Evolutionary conservation across 106 monocot genomes (phyloP), one percentile per base, ranked within the genome.

Genomic region (Allium cepa): DNA sequence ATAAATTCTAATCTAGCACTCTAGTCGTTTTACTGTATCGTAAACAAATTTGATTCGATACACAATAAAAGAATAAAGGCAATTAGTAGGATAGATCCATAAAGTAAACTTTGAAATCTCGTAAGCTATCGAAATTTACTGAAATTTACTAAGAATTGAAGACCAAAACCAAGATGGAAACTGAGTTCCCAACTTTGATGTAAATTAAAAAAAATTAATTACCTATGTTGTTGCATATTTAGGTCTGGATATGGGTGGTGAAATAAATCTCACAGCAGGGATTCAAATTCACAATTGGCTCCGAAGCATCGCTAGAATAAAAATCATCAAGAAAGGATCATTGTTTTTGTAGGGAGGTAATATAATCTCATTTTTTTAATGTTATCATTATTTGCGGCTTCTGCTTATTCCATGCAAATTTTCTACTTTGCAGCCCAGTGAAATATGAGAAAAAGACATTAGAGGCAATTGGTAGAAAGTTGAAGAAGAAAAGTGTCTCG

Each of bases 301-400:
- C 92, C 92, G 47, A 99, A 99, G 64, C 97, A 99, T 61, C 86
- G 97, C 15, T 92, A 99, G 69, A 99, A 99, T 62, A 99, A 92
- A 68, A 89, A 88, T 27, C 97, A 99, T 49, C 89, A 99, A 46
- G 92, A 99, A 56, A 82, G 97, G 77, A 99, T 99, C 59, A 99
- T 99, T 74, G 89, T 89, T 55, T 92, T 99, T 79, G 79, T 80
- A 49, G 97, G 97, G 81, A 99, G 97, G 97, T 97, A 92, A 92
- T 4, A 92, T 67, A 89, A 88, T 26, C 97, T 50, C 28, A 56
- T 56, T 8, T 17, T 49, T 22, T 9, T 49, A 69, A 48, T 63
- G 10, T 46, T 56, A 7, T 56, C 53, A 36, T 28, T 8, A 50
- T 71, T 53, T 13, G 10, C 11, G 73, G 9, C 50, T 46, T 69